Evolutionary conservation across 108 stramenopile genomes (phyloP).

Genomic region (Pseudonitzschia delicatissima): DNA sequence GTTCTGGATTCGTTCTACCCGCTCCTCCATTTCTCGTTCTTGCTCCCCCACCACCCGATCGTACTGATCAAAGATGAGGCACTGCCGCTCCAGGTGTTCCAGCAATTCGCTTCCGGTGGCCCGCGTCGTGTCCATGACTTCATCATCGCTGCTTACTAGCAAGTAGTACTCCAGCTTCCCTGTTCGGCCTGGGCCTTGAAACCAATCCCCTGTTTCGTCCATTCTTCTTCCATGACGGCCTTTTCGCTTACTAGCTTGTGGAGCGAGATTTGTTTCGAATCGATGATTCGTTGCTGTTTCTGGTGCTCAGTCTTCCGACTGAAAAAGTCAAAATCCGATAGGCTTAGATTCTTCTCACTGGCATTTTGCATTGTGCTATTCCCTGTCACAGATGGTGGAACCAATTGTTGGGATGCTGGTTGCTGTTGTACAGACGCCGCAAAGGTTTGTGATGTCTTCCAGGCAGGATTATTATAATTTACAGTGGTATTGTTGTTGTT

Average conservation of each 20-base stretch:
- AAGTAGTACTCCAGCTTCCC: slow-evolving; percentile 18
- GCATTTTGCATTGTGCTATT: too few relatives aligned
- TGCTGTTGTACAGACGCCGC: too few relatives aligned
- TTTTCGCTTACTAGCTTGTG: too few relatives aligned
- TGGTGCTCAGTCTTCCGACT: too few relatives aligned
- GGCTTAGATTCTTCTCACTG: too few relatives aligned
- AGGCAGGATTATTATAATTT: too few relatives aligned
- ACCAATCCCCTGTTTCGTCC: slow-evolving; percentile 80
- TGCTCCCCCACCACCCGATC: slow-evolving; percentile 73
- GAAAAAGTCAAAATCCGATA: too few relatives aligned
- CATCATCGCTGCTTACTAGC: background rate
- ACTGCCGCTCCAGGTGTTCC: slow-evolving; percentile 58
- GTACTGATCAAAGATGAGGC: slow-evolving; percentile 77
- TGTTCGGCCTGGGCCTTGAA: slow-evolving; percentile 73
- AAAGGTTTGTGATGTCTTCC: too few relatives aligned
- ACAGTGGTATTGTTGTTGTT: background rate
- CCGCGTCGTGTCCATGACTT: background rate
- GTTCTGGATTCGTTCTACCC: slow-evolving; percentile 15
- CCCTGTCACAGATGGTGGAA: too few relatives aligned
- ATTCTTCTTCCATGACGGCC: slow-evolving; percentile 68
- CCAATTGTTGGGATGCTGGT: too few relatives aligned
- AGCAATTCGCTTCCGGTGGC: slow-evolving; percentile 60
- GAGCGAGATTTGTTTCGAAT: too few relatives aligned
- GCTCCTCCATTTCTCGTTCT: slow-evolving; percentile 46
- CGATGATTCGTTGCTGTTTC: slow-evolving; percentile 2